These are phyloP conservation scores for Cryptococcus sp. DNA, from an alignment of 1,284 basidiomycete species.

Conservation along the genomic window DNA sequence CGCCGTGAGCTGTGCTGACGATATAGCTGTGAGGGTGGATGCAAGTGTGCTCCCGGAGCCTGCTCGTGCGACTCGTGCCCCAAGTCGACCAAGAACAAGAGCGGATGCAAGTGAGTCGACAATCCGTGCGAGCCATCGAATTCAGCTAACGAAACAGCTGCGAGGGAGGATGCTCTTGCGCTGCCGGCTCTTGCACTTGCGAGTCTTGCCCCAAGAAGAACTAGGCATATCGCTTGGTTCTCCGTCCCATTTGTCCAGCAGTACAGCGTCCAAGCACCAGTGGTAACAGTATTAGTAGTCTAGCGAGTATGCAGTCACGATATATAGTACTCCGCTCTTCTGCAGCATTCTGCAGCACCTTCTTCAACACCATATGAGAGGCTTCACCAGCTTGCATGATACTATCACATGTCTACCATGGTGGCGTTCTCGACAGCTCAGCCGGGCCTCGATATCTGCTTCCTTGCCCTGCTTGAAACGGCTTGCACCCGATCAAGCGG, in stretches of 20 bases:
- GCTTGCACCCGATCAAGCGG: conserved; percentile 6
- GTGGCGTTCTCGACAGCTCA: conserved; percentile 22
- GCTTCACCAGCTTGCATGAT: no score
- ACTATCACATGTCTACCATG: not conserved
- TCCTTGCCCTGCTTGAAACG: conserved; percentile 22
- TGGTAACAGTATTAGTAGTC: no score
- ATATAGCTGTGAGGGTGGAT: conserved; percentile 9
- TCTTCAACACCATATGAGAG: no score
- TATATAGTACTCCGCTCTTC: no score
- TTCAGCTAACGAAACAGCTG: no score
- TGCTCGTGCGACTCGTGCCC: conserved; percentile 17
- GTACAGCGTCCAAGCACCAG: no score
- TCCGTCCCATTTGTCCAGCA: no score
- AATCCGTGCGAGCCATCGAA: no score
- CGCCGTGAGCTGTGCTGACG: not conserved
- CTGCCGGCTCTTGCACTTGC: conserved; percentile 25
- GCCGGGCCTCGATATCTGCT: conserved; percentile 38
- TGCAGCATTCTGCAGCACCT: no score
- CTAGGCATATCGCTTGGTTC: no score
- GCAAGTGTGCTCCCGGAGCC: conserved; percentile 23
- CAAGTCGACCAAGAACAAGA: conserved; percentile 11
- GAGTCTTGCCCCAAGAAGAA: no score
- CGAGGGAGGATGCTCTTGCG: conserved; percentile 16
- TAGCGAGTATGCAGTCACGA: no score
- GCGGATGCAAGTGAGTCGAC: conserved; percentile 1